A percentile compares a stretch with the other conserved stretches of the same genome.
These are phyloP conservation scores for Colletotrichum sp. DNA, from an alignment of 2,329 filamentous ascomycete genomes.

Conservation along the genomic window DNA sequence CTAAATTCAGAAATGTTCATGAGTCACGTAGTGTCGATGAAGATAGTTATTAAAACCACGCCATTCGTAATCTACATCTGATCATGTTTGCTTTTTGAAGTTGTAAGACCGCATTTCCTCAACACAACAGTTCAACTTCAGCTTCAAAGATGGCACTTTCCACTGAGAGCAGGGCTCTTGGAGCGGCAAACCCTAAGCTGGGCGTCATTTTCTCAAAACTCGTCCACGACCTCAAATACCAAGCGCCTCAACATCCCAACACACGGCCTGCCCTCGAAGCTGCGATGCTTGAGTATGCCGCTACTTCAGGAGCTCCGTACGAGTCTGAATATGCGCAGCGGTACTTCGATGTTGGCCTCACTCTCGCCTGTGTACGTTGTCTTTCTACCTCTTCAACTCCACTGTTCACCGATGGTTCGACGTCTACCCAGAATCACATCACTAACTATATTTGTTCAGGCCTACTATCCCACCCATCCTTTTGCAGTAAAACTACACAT, in stretches of 20 bases:
- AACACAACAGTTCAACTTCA: neutral
- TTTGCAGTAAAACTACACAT: neutral
- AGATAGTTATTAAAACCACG: neutral
- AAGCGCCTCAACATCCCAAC: neutral
- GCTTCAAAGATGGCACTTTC: neutral
- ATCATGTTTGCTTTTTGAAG: neutral
- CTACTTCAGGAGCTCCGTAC: neutral
- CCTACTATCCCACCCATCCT: neutral
- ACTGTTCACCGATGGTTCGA: neutral
- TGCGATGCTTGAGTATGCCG: neutral
- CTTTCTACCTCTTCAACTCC: too few species aligned
- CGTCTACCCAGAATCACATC: neutral
- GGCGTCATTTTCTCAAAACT: neutral
- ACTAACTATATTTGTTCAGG: neutral
- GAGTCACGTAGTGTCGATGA: neutral
- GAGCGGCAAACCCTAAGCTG: neutral
- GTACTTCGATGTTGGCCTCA: neutral
- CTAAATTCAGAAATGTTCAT: neutral
- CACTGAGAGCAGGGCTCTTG: neutral
- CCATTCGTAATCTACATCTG: neutral
- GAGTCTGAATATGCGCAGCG: neutral
- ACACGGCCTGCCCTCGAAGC: neutral
- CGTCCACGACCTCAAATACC: neutral
- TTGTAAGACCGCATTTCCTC: neutral
- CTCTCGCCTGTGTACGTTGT: neutral